These are phyloP conservation scores for Candida alai DNA, from an alignment of 805 yeast species.

Conservation along the genomic window DNA sequence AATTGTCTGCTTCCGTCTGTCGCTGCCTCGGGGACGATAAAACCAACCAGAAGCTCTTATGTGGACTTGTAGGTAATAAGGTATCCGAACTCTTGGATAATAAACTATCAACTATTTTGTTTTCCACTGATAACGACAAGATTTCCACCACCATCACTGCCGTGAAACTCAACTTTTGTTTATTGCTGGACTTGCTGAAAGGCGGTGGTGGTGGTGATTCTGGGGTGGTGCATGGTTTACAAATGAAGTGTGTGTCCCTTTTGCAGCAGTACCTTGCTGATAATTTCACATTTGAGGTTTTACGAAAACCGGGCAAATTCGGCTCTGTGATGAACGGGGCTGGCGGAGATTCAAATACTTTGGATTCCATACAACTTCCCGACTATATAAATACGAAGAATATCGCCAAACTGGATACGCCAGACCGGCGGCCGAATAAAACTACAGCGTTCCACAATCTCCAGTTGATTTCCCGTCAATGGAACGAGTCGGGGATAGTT, in stretches of 20 bases:
- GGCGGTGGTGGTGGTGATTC: slow-evolving; percentile 4
- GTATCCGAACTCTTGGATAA: slow-evolving; percentile 22
- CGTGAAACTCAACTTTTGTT: slow-evolving; percentile 26
- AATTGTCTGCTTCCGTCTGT: slow-evolving; percentile 1
- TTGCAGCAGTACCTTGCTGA: slow-evolving; percentile 17
- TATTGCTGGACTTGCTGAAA: slow-evolving; percentile 16
- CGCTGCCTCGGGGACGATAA: slow-evolving; percentile 1
- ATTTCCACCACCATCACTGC: slow-evolving; percentile 23
- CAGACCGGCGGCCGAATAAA: background rate
- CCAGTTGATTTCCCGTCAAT: slow-evolving; percentile 8
- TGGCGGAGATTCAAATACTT: slow-evolving; percentile 2
- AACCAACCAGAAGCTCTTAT: slow-evolving; percentile 10
- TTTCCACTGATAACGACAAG: slow-evolving; percentile 32
- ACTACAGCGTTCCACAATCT: slow-evolving; percentile 5
- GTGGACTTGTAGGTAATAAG: slow-evolving; percentile 16
- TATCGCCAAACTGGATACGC: slow-evolving; percentile 15
- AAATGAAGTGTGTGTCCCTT: slow-evolving; percentile 9
- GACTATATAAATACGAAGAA: slow-evolving; percentile 32
- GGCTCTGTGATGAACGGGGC: background rate
- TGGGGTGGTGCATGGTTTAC: slow-evolving; percentile 5
- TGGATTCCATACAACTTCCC: slow-evolving; percentile 36
- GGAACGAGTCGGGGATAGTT: slow-evolving; percentile 5
- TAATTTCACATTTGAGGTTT: slow-evolving; percentile 8
- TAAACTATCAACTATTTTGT: slow-evolving; percentile 22
- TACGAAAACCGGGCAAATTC: background rate